Conservation (phyloP, 148 eudicot species). For the Talinum fruticosum region DNA sequence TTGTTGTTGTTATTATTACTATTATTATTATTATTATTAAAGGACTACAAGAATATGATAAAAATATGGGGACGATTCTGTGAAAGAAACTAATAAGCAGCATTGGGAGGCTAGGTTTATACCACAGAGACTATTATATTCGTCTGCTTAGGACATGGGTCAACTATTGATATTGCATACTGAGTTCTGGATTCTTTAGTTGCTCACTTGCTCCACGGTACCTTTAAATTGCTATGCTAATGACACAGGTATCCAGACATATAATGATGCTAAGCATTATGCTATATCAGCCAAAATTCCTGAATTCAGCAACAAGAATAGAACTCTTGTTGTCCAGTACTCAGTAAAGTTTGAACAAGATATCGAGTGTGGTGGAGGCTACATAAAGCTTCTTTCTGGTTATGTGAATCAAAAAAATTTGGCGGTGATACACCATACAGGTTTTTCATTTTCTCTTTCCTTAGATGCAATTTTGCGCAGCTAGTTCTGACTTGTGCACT, state of each 20-base stretch:
- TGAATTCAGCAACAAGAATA: slow-evolving; percentile 74
- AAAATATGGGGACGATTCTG: neutral
- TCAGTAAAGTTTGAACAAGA: slow-evolving; percentile 83
- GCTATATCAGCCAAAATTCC: slow-evolving; percentile 85
- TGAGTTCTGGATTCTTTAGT: neutral
- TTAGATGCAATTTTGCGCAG: too few relatives aligned
- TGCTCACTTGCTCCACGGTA: neutral
- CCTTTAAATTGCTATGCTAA: neutral
- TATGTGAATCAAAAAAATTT: slow-evolving; percentile 88
- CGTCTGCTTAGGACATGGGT: neutral
- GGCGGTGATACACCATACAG: slow-evolving; percentile 97
- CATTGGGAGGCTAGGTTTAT: too few relatives aligned
- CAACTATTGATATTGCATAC: neutral
- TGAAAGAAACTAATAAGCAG: neutral
- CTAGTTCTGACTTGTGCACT: neutral
- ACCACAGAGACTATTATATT: too few relatives aligned
- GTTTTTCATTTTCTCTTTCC: slow-evolving; percentile 27
- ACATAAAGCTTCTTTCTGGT: slow-evolving; percentile 82
- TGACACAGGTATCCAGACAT: slow-evolving; percentile 73
- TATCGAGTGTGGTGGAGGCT: slow-evolving; percentile 95
- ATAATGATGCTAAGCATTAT: slow-evolving; percentile 63
- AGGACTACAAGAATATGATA: neutral
- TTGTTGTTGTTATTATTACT: neutral
- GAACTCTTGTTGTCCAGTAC: slow-evolving; percentile 74
- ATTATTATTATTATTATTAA: too few relatives aligned